Conservation (phyloP, 2,329 filamentous ascomycete genomes). For the Trichoderma endophyticum region DNA sequence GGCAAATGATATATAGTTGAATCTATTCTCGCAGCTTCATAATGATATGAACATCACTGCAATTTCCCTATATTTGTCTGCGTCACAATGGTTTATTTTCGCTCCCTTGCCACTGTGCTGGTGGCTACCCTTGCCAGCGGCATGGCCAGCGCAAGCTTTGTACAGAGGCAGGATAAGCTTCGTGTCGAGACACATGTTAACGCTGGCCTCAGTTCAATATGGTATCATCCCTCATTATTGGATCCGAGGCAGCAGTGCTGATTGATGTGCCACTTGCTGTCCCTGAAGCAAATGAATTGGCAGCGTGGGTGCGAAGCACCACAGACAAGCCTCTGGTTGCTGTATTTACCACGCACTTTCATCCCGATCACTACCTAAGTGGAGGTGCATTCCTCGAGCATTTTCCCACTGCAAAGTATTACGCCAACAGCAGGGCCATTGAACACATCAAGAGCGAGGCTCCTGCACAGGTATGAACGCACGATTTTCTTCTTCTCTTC, state of each 20-base stretch:
- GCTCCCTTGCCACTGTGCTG: too few relatives aligned
- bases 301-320: background rate
- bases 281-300: background rate
- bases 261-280: background rate
- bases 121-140: too few relatives aligned
- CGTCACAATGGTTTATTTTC: too few relatives aligned
- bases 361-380: background rate
- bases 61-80: too few relatives aligned
- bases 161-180: background rate
- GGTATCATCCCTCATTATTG: background rate
- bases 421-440: background rate
- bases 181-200: background rate
- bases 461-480: background rate
- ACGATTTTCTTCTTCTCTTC: background rate
- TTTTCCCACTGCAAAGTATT: background rate
- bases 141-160: too few relatives aligned
- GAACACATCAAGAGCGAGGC: background rate
- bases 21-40: too few relatives aligned
- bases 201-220: background rate
- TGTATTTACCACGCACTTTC: background rate
- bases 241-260: background rate
- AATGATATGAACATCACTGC: too few relatives aligned
- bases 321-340: background rate
- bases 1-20: too few relatives aligned
- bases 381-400: background rate